Base-by-base conservation (phyloP, 129 eudicot genomes). In the Saposhnikovia divaricata region DNA sequence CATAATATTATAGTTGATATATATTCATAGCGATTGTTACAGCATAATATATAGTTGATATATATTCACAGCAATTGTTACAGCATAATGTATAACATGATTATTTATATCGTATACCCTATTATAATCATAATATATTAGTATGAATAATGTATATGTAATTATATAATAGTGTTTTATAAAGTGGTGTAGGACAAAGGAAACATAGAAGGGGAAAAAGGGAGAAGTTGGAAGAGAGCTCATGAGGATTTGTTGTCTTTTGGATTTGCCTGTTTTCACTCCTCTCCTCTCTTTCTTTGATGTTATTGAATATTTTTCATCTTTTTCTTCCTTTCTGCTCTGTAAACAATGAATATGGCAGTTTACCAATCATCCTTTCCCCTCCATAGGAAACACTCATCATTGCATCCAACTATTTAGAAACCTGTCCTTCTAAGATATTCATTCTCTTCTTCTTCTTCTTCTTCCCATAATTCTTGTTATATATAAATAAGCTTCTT, bases 361-460 rank as follows among this genome's bases (percentile, higher is more conserved):
- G 83, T 79, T 82, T 85, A 79, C 83, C 85, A 85, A 85, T 85
- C 88, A 85, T 85, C 85, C 79, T 82, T 79, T 70, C 88, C 83
- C 85, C 88, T 85, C 83, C 71, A 75, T 47, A 85, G 88, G 85
- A 85, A 85, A 85, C 88, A 85, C 83, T 27, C 88, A 85, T 85
- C 88, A 85, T 85, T 85, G 83, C 88, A 66, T 48, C 88, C 88
- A 85, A 85, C 85, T 78, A 85, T 79, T 85, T 75, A 51, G 78
- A 85, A 85, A 74, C 82, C 83, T 78, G 80, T 81, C 74, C 83
- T 81, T 85, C 83, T 85, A 76, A 74, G 73, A 74, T 80, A 76
- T 77, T 68, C 83, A 31, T 65, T 34, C 74, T 37, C 73, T 75
- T 53, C 84, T 28, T 42, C 84, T 28, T 40, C n/a, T n/a, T n/a